phyloP scores from a whole-genome alignment of 148 eudicot genomes.

The Bassia scoparia region DNA sequence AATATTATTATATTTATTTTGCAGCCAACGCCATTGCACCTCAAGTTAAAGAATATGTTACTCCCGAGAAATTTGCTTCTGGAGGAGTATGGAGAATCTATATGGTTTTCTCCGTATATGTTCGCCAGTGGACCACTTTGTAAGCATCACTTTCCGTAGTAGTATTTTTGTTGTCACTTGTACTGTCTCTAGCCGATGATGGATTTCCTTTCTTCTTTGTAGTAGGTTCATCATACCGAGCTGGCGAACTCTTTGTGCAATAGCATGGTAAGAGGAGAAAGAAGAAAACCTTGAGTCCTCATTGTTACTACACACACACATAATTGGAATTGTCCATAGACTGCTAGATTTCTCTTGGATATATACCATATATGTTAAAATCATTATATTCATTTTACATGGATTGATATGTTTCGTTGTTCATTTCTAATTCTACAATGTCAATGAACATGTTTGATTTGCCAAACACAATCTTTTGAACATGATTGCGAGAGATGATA shows the following conservation, averaged over 20 bases:
- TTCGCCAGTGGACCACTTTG: slow-evolving; percentile 99
- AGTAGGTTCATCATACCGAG: slow-evolving; percentile 43
- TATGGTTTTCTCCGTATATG: slow-evolving; percentile 93
- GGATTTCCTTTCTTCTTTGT: not conserved
- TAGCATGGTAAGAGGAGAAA: slow-evolving; percentile 32
- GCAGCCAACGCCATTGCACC: slow-evolving; percentile 97
- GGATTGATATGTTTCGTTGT: no score
- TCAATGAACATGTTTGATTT: no score
- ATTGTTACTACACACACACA: not conserved
- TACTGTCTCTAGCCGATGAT: not conserved
- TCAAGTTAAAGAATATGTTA: slow-evolving; percentile 84
- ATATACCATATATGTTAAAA: no score
- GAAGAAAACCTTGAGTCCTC: slow-evolving; percentile 13
- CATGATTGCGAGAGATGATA: no score
- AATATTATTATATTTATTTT: slow-evolving; percentile 8
- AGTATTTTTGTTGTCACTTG: not conserved
- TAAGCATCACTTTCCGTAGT: slow-evolving; percentile 26
- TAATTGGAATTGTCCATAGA: not conserved
- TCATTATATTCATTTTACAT: no score
- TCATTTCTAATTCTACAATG: no score
- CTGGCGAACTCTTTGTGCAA: slow-evolving; percentile 43
- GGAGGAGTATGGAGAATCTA: slow-evolving; percentile 90
- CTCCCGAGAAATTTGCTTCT: slow-evolving; percentile 76
- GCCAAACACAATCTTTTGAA: no score
- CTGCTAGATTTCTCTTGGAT: not conserved